Base-by-base conservation (phyloP, 805 yeast species). In the Clavispora santaluciae region DNA sequence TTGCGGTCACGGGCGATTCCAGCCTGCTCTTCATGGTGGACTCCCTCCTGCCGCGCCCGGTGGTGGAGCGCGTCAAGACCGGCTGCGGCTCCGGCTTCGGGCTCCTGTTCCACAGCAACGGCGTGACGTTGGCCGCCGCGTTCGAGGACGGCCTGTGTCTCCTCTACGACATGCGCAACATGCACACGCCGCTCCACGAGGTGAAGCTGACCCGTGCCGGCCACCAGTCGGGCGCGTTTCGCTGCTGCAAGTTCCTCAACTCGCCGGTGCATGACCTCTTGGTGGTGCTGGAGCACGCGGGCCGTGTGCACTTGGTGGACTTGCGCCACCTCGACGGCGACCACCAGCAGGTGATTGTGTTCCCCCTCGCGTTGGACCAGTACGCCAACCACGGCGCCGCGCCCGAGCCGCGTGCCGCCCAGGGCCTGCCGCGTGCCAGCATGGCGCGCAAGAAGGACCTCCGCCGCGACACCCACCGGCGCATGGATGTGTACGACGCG, bases 141-240 rank as follows among this genome's bases (percentile, higher is more conserved):
- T 88, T 88, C 59, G 96, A 90, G 61, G 89, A 86, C 56, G 98
- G 98, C 6, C 66, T 78, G 16, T 81, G 91, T 44, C 68, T 81
- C 46, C 63, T 90, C 7, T 90, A 81, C 57, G 98, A 90, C 60
- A 58, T 85, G 6, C 68, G 98, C 48, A 81, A 81, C 45, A 57
- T 79, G 39, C 28, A 41, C 1, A 41, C 41, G 33, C 86, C 88
- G 5, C 44, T 83, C 12, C 69, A 73, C 40, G 74, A 72, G 42
- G 67, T 84, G 22, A 64, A 66, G 37, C 80, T 89, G 3, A 81
- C 91, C 0, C 66, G 90, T 47, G 67, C 65, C 7, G 68, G 72
- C 22, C 66, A 75, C 50, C 68, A 61, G 44, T 74, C 56, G 35
- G 90, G 91, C 3, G 86, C 89, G 1, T 83, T 84, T 55, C 67